Evolutionary conservation across 345 rosid genomes (phyloP).

Genomic region (Lagerstroemia speciosa): DNA sequence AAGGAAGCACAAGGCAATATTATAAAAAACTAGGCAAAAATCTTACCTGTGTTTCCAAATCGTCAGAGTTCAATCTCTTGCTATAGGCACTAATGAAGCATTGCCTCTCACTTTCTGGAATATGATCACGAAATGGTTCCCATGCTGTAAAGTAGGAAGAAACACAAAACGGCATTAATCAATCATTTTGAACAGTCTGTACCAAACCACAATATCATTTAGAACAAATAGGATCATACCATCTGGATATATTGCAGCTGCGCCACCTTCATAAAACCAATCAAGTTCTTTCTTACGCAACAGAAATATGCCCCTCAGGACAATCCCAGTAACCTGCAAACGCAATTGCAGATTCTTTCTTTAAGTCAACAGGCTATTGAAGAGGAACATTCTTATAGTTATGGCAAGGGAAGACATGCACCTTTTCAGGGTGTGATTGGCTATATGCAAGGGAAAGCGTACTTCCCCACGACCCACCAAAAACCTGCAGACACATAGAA

Average conservation of each 20-base stretch:
- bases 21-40: slow-evolving; percentile 1
- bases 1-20: background rate
- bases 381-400: background rate
- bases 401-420: slow-evolving; percentile 10
- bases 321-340: slow-evolving; percentile 75
- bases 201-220: background rate
- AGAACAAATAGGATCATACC: slow-evolving; percentile 35
- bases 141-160: slow-evolving; percentile 44
- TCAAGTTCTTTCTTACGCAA: slow-evolving; percentile 88
- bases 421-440: slow-evolving; percentile 85
- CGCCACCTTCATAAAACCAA: slow-evolving; percentile 97
- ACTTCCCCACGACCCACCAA: slow-evolving; percentile 99
- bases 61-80: slow-evolving; percentile 64
- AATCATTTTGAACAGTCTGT: background rate
- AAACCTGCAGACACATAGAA: slow-evolving; percentile 42
- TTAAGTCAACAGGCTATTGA: background rate
- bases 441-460: slow-evolving; percentile 86
- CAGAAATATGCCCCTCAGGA: slow-evolving; percentile 85
- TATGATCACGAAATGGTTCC: slow-evolving; percentile 90
- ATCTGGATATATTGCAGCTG: slow-evolving; percentile 89
- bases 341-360: slow-evolving; percentile 1
- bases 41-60: slow-evolving; percentile 79
- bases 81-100: slow-evolving; percentile 62
- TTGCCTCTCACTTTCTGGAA: slow-evolving; percentile 77
- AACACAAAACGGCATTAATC: background rate